Base-by-base conservation (phyloP, 345 rosid genomes). In the Pelargonium nanum region DNA sequence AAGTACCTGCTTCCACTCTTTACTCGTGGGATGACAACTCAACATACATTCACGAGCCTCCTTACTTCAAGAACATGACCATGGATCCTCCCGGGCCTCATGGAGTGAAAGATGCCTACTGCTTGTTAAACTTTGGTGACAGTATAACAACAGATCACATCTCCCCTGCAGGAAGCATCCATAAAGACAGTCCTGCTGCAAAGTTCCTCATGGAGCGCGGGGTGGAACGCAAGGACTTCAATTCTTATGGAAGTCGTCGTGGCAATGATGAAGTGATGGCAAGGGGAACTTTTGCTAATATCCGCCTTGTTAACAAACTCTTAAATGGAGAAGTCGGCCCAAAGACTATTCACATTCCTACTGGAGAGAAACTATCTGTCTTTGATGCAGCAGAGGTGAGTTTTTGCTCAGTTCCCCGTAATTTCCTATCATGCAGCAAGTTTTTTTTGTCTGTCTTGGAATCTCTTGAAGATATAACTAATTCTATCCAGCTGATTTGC, bases 131-230 rank as follows among this genome's bases (percentile, higher is more conserved):
- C 76, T 86, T 89, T 62, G 99, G 97, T 20, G 99, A 93, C 75
- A 93, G 97, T 68, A 93, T 93, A 60, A 93, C 99, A 52, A 93
- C 99, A 13, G 99, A 93, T 75, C 99, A 93, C 74, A 93, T 93
- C 57, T 93, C 99, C 58, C 99, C 99, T 3, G 99, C 99, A 24
- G 97, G 99, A 65, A 89, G 84, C 80, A 93, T 93, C 77, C 89
- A 93, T 69, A 93, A 82, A 72, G 99, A 89, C 71, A 89, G 95
- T 75, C 96, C 99, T 0, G 88, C 99, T 44, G 97, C 99, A 13
- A 86, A 84, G 70, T 93, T 15, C 69, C 95, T 87, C 63, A 72
- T 87, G 28, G 93, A 83, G 58, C 83, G 74, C 25, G 89, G 89
- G 28, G 95, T 90, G 68, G 88, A 85, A 0, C 84, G 68, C 66